Base-by-base conservation (phyloP, 108 stramenopile species). In the Seminavis robusta region DNA sequence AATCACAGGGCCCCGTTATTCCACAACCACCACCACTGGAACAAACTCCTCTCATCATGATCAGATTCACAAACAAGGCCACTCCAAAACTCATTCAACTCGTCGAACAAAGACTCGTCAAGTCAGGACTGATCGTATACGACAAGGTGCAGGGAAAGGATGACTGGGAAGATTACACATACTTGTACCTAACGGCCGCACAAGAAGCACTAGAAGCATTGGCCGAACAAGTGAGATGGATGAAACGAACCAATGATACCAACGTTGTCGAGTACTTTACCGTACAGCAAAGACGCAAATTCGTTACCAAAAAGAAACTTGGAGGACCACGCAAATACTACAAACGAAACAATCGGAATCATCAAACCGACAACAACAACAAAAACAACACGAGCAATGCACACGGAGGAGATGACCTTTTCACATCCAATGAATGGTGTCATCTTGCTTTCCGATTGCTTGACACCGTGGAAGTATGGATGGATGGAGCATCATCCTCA, bases 241-340 rank as follows among this genome's bases (percentile, higher is more conserved):
- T 79, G 26, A 80, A 80, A 41, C 41, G 67, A 32, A 74, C 65
- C 9, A 19, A 36, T 31, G 55, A 69, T 39, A 38, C 38, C 0
- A 47, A 67, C 3, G 63, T 80, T 9, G 65, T 74, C 70, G 81
- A 86, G 28, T 48, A 68, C 45, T 82, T 86, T 61, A 45, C 47
- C 10, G 47, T 68, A 5, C 48, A 41, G 1, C 16, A 69, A 29
- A 63, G 79, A 8, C 28, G 55, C 2, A 47, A 75, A 57, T 70
- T 74, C 56, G 51, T 19, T 37, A 26, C 26, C 42, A 17, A n/a
- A n/a, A n/a, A n/a, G n/a, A n/a, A n/a, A 58, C 45, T 37, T 59
- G 30, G n/a, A 45, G 17, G 9, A 9, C 33, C 8, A 47, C 1
- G 45, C 46, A 28, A 38, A 27, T 20, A 21, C 16, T 39, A 51